Evolutionary conservation across 495 filamentous ascomycete species (phyloP).

Genomic region (Penicillium subrubescens): DNA sequence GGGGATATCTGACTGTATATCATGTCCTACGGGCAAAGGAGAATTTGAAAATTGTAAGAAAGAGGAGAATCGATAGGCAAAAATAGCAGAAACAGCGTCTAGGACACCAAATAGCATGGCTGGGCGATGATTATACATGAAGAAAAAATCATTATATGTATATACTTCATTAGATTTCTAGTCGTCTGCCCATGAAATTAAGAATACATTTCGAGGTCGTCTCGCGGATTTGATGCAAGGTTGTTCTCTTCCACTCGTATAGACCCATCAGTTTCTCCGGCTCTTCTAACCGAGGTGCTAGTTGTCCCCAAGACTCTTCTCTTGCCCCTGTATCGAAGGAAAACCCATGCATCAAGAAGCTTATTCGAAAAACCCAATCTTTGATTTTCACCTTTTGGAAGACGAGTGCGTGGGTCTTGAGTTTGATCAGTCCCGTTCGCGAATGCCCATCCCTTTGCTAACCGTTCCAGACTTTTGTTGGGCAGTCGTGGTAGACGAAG

Average conservation of each 20-base stretch:
- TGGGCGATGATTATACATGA: not conserved
- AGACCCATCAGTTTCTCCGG: not conserved
- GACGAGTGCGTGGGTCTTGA: not conserved
- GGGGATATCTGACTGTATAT: slow-evolving; percentile 5
- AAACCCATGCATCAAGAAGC: not conserved
- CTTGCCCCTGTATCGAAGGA: not conserved
- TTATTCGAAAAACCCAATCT: not conserved
- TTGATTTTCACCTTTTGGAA: slow-evolving; percentile 6
- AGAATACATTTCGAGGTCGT: not conserved
- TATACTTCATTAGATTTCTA: not conserved
- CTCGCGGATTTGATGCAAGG: too few relatives aligned
- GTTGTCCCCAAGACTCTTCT: not conserved
- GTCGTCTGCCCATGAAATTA: not conserved
- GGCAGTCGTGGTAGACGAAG: slow-evolving; percentile 1
- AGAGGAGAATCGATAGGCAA: not conserved
- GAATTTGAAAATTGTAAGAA: slow-evolving; percentile 3
- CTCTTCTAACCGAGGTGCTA: not conserved
- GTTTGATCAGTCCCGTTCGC: not conserved
- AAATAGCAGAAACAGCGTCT: not conserved
- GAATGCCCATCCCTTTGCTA: not conserved
- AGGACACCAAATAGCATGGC: not conserved
- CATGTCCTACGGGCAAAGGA: slow-evolving; percentile 7
- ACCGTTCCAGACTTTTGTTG: slow-evolving; percentile 2
- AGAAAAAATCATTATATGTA: not conserved
- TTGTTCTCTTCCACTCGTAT: not conserved